Conservation (phyloP, 169 alveolate genomes). For the Ichthyophthirius multifiliis region DNA sequence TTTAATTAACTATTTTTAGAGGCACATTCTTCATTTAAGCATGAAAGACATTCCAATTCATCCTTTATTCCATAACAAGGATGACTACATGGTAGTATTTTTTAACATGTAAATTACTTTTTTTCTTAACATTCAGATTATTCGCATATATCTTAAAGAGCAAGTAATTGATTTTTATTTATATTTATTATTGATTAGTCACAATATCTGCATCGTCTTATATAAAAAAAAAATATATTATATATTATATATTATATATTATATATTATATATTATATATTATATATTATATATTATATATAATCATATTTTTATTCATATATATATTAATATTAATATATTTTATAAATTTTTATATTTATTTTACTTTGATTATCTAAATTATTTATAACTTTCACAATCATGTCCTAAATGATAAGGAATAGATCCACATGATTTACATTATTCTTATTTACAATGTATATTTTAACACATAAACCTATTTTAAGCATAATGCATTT, state of each 20-base stretch:
- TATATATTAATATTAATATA: neutral
- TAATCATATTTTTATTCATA: neutral
- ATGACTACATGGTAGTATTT: slow-evolving; percentile 77
- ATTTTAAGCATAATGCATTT: slow-evolving; percentile 32
- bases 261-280: too few species aligned
- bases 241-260: too few species aligned
- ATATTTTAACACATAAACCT: slow-evolving; percentile 22
- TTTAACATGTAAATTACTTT: slow-evolving; percentile 62
- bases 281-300: too few species aligned
- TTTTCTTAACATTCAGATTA: slow-evolving; percentile 59
- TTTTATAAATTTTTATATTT: neutral
- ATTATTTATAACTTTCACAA: slow-evolving; percentile 70
- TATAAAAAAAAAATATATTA: too few species aligned
- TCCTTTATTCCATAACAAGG: slow-evolving; percentile 75
- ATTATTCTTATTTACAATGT: slow-evolving; percentile 64
- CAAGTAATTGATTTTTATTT: slow-evolving; percentile 23
- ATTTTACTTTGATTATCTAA: slow-evolving; percentile 43
- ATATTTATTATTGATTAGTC: slow-evolving; percentile 36
- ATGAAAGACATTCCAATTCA: slow-evolving; percentile 72
- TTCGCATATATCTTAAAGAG: slow-evolving; percentile 67
- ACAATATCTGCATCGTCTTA: slow-evolving; percentile 72
- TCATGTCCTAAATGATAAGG: slow-evolving; percentile 85
- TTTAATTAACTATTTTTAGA: slow-evolving; percentile 20
- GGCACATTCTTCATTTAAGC: slow-evolving; percentile 71
- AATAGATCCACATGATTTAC: slow-evolving; percentile 59